Percentiles rank a stretch among this genome's conserved stretches.
Evolutionary conservation across 345 rosid genomes (phyloP).

Genomic region (Salix koriyanagi): DNA sequence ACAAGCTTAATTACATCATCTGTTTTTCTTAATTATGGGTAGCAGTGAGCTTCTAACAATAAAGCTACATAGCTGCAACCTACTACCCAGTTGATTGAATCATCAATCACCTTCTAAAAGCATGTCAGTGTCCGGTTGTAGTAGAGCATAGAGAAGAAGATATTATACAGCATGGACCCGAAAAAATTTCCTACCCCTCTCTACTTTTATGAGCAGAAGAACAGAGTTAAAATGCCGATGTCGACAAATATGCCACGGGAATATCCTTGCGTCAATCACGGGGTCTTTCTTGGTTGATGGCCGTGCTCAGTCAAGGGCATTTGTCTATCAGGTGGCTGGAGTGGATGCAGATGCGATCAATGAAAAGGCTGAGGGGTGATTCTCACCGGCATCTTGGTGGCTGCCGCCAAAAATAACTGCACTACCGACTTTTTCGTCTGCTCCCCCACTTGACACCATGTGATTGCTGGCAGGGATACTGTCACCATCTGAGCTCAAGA

Average conservation of each 20-base stretch:
- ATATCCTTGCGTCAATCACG: not conserved
- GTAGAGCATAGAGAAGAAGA: slow-evolving; percentile 7
- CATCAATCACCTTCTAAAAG: not conserved
- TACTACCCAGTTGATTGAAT: slow-evolving; percentile 6
- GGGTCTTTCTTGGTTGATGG: not conserved
- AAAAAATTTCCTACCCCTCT: slow-evolving; percentile 23
- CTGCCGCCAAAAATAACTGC: slow-evolving; percentile 7
- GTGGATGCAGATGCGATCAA: slow-evolving; percentile 28
- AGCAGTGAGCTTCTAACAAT: slow-evolving; percentile 31
- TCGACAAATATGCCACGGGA: slow-evolving; percentile 16
- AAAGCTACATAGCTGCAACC: slow-evolving; percentile 38
- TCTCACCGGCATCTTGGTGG: slow-evolving; percentile 26
- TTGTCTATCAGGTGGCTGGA: slow-evolving; percentile 33
- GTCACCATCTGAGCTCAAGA: slow-evolving; percentile 29
- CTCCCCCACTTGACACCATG: slow-evolving; percentile 2
- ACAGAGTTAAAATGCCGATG: slow-evolving; percentile 22
- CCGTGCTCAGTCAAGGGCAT: not conserved
- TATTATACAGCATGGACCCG: slow-evolving; percentile 1
- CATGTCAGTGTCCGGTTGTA: not conserved
- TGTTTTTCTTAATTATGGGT: not conserved
- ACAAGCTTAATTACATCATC: slow-evolving; percentile 23
- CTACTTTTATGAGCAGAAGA: slow-evolving; percentile 40
- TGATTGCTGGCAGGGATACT: slow-evolving; percentile 21
- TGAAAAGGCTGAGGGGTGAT: slow-evolving; percentile 17
- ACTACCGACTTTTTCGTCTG: slow-evolving; percentile 18